Conservation (phyloP, 2,329 filamentous ascomycete species). For the Colletotrichum lupini region DNA sequence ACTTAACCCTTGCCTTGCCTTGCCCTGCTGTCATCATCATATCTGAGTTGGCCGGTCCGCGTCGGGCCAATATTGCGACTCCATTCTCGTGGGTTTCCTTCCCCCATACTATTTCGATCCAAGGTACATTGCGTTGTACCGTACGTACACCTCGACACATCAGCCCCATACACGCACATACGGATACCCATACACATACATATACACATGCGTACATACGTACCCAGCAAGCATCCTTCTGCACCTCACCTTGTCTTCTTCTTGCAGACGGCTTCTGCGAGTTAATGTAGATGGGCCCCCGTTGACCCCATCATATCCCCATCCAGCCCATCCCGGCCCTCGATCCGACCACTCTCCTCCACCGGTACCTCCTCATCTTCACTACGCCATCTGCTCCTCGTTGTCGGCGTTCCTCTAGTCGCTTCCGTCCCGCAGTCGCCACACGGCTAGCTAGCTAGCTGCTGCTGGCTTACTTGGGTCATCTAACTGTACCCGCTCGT, state of each 20-base stretch:
- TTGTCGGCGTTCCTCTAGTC: constrained; percentile 14
- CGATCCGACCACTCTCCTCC: constrained; percentile 16
- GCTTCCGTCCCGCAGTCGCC: constrained; percentile 28
- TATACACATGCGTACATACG: constrained; percentile 5
- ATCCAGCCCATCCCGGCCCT: constrained; percentile 21
- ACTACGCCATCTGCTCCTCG: constrained; percentile 8
- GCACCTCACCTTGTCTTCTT: constrained; percentile 26
- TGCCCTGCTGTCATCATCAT: constrained; percentile 3
- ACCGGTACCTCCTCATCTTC: constrained; percentile 14
- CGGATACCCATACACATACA: constrained; percentile 1
- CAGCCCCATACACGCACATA: not conserved
- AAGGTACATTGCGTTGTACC: not conserved
- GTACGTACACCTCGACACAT: not conserved
- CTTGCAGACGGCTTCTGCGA: constrained; percentile 29
- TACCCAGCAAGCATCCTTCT: constrained; percentile 22
- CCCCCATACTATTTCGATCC: not conserved
- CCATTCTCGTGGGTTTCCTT: constrained; percentile 1
- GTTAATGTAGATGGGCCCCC: constrained; percentile 21
- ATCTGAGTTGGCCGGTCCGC: constrained; percentile 11
- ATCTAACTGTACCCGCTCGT: constrained; percentile 35
- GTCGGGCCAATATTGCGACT: constrained; percentile 17
- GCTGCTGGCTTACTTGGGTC: constrained; percentile 29
- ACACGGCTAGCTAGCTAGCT: constrained; percentile 26
- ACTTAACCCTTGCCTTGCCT: not conserved
- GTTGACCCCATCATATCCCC: constrained; percentile 27